Base-by-base conservation (phyloP, 768 basidiomycete species). In the Fibroporia radiculosa region DNA sequence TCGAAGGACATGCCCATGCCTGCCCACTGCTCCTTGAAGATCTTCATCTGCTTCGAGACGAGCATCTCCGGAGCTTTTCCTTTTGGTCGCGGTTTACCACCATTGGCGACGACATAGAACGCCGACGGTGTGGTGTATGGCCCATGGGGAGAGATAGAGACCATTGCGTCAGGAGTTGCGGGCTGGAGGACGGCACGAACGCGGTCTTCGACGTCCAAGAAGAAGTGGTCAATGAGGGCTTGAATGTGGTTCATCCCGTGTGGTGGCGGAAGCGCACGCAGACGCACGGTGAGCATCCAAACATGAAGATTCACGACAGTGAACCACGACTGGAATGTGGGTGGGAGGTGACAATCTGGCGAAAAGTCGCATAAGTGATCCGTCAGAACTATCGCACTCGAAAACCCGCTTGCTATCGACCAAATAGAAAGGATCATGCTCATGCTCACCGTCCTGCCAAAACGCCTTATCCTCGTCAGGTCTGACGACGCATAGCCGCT, bases 311-410 rank as follows among this genome's bases (percentile, higher is more conserved):
- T 92, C 23, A 90, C 90, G 40, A 96, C 67, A 3, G 88, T 89
- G 66, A 97, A 97, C 88, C 93, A 97, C 13, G 95, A 89, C 57
- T 97, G 93, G 64, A 95, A 96, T 0, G 95, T 96, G 11, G 84
- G 84, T 8, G 93, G 92, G 5, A 97, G 73, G 47, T 72, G 72
- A 56, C 88, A 95, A 48, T 78, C 93, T 96, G 55, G 0, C n/a
- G 16, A 22, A 36, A 32, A 43, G 29, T 20, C 18, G 13, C 34
- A 45, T 45, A 19, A 14, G 16, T 19, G 6, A n/a, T n/a, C 34
- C 16, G 19, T 8, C 1, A 24, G 34, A 35, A 8, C 14, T 35
- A 19, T 18, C 20, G 34, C 13, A 22, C 29, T 31, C 10, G 29
- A 31, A 31, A 8, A 31, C 29, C 29, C 29, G 8, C 29, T n/a